phyloP scores from a whole-genome alignment of 306 rosid genomes.

The Dalbergia cochinchinensis region DNA sequence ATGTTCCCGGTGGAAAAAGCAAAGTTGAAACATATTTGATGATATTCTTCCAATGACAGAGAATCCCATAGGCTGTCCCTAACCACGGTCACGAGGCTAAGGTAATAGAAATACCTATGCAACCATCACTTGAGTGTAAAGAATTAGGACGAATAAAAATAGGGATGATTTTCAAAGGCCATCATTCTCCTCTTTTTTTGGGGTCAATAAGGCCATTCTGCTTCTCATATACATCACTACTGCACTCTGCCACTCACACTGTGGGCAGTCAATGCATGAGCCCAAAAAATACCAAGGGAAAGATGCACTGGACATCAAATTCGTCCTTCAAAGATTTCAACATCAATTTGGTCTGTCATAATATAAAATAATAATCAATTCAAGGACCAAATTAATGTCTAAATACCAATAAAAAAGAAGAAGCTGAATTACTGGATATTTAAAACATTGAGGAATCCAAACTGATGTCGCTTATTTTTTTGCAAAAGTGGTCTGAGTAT shows the following conservation, averaged over 20 bases:
- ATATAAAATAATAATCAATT: background rate
- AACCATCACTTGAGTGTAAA: background rate
- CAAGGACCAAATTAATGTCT: background rate
- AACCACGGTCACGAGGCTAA: background rate
- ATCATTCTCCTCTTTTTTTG: no score
- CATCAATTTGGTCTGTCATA: background rate
- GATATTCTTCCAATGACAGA: background rate
- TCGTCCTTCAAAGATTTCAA: background rate
- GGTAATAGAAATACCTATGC: background rate
- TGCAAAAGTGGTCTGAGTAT: background rate
- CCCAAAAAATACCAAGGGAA: background rate
- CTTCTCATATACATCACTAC: background rate
- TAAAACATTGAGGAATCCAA: background rate
- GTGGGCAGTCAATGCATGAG: background rate
- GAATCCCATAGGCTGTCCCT: background rate
- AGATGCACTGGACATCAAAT: background rate
- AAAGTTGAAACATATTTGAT: conserved; percentile 7
- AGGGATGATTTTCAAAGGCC: background rate
- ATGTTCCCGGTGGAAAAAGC: background rate
- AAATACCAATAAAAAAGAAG: background rate
- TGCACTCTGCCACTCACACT: background rate
- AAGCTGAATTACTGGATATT: background rate
- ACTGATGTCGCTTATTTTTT: background rate
- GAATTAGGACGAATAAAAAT: background rate
- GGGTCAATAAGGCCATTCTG: no score